Evolutionary conservation across 169 alveolate genomes (phyloP), one percentile per base, ranked within the genome.

Genomic region (Plasmodium coatneyi): DNA sequence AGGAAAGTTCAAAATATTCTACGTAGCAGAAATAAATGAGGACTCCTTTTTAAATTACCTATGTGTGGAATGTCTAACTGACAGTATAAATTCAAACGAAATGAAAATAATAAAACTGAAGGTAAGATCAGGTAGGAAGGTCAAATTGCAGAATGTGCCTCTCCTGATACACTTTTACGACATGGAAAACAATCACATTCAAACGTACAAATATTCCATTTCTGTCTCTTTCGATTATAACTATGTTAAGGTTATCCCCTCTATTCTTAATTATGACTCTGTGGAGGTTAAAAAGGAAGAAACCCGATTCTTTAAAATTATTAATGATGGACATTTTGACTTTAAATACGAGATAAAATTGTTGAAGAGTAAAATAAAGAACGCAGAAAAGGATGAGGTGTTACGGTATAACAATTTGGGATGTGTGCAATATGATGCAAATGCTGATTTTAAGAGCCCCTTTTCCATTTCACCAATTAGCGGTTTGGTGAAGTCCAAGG

Each of bases 241-340:
- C 71, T 89, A 78, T 60, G 54, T 89, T 19, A 89, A 22, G 39
- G 71, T 89, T 79, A 70, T 89, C 28, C 94, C 94, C 0, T 25
- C 80, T 16, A 32, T 89, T 22, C 80, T 89, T 41, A 89, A 89
- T 46, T 89, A 56, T 25, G 82, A 89, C 49, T 79, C 89, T 16
- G 90, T 89, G 16, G 94, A 89, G 71, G 49, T 89, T 22, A 79
- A 71, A 71, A 89, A 89, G 52, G 94, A 89, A 66, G 94, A 89
- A 89, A 54, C 54, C 0, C 81, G 72, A 79, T 56, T 60, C 81
- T 89, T 89, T 89, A 78, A 89, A 78, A 89, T 89, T 14, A 89
- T 89, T 19, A 89, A 89, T 89, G 79, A 89, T 52, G 94, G 94
- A 2, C 32, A 78, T 54, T 89, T 89, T 80, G 94, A 89, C 52